These are phyloP conservation scores for Fusarium caatingaense DNA, from an alignment of 2,329 filamentous ascomycete genomes.

Conservation along the genomic window DNA sequence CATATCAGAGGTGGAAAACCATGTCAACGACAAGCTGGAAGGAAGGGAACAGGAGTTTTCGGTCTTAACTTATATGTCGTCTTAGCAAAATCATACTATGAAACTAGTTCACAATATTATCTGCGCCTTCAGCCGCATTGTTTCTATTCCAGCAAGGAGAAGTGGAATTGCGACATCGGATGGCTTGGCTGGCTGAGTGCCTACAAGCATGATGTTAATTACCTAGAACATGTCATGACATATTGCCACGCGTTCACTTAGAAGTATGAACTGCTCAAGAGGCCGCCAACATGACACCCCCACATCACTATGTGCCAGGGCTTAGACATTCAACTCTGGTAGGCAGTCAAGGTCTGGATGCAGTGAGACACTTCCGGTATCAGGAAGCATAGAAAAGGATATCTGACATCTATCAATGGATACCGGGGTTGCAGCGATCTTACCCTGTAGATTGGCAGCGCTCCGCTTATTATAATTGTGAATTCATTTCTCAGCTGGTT, in stretches of 20 bases:
- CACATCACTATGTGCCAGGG: constrained; percentile 33
- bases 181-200: not conserved
- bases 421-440: not conserved
- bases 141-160: not conserved
- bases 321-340: not conserved
- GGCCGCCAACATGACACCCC: constrained; percentile 37
- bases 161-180: not conserved
- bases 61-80: constrained; percentile 35
- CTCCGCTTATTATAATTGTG: not conserved
- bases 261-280: constrained; percentile 18
- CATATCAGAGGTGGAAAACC: constrained; percentile 22
- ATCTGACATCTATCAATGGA: constrained; percentile 11
- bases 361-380: constrained; percentile 19
- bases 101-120: constrained; percentile 3
- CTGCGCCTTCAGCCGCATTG: not conserved
- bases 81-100: constrained; percentile 17
- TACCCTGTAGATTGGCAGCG: constrained; percentile 15
- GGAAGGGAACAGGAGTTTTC: constrained; percentile 43
- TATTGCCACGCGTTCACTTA: constrained; percentile 38
- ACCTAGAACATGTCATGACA: constrained; percentile 9
- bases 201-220: not conserved
- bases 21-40: constrained; percentile 20
- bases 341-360: not conserved
- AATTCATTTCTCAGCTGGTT: not conserved
- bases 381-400: constrained; percentile 17